Base-by-base conservation (phyloP, 306 rosid species). In the Potentilla sterilis region DNA sequence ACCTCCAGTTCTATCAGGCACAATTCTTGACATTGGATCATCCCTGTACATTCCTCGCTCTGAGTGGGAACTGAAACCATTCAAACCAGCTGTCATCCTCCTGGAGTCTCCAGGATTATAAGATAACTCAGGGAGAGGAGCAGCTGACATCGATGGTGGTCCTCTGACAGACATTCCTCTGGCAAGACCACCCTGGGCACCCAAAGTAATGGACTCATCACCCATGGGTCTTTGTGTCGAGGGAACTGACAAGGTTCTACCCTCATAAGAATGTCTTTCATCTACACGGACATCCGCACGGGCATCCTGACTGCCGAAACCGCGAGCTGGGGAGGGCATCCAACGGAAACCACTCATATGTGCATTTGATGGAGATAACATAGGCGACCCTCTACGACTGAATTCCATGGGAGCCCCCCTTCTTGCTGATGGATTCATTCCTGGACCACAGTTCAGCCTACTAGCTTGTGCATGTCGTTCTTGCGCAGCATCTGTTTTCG, bases 181-280 rank as follows among this genome's bases (percentile, higher is more conserved):
- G 14, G 91, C 99, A 76, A 96, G 96, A 79, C 99, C 96, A 81
- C 97, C 98, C 69, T 92, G 97, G 66, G 99, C 98, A 16, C 90
- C 99, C 86, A 96, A 79, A 59, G 88, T 86, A 69, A 90, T 89
- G 63, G 97, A 89, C 43, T 89, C 88, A 63, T 88, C 96, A 67
- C 86, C 93, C 1, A 75, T 22, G 42, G 93, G 79, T 77, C 90
- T 88, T 37, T 88, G 97, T 67, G 91, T 80, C 77, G 87, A 74
- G 47, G 91, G 78, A 80, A 86, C 85, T 6, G 96, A 80, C 81
- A 89, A 71, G 61, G 88, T 83, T 87, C 93, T 85, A 67, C 87
- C 80, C 78, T 90, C 99, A 77, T 83, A 84, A 68, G 93, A 78
- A 44, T 78, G 91, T 74, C 92, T 88, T 42, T 90, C 92, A 11